Conservation (phyloP, 148 eudicot species). For the Mesembryanthemum crystallinum region DNA sequence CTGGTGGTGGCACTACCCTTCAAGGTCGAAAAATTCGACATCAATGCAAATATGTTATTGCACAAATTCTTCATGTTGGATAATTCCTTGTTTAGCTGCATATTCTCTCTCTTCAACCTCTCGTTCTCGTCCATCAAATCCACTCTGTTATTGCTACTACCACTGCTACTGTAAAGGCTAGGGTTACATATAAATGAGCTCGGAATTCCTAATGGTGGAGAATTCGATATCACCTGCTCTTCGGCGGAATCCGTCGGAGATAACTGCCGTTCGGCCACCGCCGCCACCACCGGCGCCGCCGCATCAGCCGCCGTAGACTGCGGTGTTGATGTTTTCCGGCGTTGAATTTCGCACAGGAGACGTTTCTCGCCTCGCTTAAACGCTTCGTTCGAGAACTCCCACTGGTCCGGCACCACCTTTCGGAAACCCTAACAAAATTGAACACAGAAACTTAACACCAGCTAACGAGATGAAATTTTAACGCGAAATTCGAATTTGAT, state of each 20-base stretch:
- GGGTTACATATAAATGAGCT: slow-evolving; percentile 20
- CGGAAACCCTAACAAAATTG: slow-evolving; percentile 64
- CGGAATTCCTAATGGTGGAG: slow-evolving; percentile 49
- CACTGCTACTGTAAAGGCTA: slow-evolving; percentile 7
- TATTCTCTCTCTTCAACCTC: slow-evolving; percentile 57
- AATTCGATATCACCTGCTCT: slow-evolving; percentile 65
- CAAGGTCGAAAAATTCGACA: slow-evolving; percentile 47
- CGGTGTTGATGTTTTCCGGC: slow-evolving; percentile 50
- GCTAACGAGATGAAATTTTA: background rate
- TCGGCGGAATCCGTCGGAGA: slow-evolving; percentile 54
- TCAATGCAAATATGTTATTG: slow-evolving; percentile 56
- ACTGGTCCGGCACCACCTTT: slow-evolving; percentile 84
- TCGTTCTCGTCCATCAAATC: slow-evolving; percentile 75
- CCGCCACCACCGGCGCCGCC: no score
- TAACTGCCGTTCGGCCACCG: slow-evolving; percentile 10
- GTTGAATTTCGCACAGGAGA: slow-evolving; percentile 68
- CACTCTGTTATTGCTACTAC: slow-evolving; percentile 15
- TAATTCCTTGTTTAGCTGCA: slow-evolving; percentile 60
- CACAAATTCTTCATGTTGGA: slow-evolving; percentile 68
- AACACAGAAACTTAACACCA: background rate
- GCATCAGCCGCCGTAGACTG: slow-evolving; percentile 17
- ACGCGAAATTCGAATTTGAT: background rate
- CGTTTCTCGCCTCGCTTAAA: slow-evolving; percentile 69
- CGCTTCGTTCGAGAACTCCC: slow-evolving; percentile 83
- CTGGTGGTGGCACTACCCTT: background rate